A percentile compares a stretch with the other conserved stretches of the same genome.
Conservation (phyloP, 2,329 filamentous ascomycete species). For the Pseudogymnoascus sp. region DNA sequence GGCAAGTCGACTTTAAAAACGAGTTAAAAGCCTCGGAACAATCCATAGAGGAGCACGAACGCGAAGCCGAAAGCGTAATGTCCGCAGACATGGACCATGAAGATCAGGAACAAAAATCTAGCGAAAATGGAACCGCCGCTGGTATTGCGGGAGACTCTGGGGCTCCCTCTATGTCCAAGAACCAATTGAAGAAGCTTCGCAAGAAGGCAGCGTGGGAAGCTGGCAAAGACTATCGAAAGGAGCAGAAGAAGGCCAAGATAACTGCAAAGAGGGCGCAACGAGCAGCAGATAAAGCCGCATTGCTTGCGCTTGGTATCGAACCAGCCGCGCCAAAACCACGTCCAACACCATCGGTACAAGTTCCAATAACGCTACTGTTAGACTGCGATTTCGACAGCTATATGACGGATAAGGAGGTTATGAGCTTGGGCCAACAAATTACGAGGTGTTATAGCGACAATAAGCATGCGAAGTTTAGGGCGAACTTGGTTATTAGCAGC, state of each 20-base stretch:
- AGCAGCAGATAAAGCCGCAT: constrained; percentile 38
- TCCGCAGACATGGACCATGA: background rate
- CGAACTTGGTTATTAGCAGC: constrained; percentile 69
- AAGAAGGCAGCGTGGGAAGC: constrained; percentile 71
- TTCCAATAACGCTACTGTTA: constrained; percentile 74
- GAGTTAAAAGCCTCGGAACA: background rate
- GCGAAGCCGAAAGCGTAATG: background rate
- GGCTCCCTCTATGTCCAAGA: constrained; percentile 64
- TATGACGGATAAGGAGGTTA: constrained; percentile 80
- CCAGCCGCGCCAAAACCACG: constrained; percentile 22
- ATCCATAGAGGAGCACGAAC: background rate
- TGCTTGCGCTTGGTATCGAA: constrained; percentile 34
- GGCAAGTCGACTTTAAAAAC: background rate
- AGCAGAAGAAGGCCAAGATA: constrained; percentile 45
- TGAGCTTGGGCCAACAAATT: constrained; percentile 76
- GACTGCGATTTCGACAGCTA: constrained; percentile 89
- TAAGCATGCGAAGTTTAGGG: constrained; percentile 55
- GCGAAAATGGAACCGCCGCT: background rate
- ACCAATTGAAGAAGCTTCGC: constrained; percentile 71
- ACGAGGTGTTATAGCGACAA: constrained; percentile 89
- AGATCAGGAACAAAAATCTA: constrained; percentile 9
- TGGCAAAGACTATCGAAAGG: constrained; percentile 51
- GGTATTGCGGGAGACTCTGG: background rate
- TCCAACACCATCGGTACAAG: constrained; percentile 36
- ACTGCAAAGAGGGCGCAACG: constrained; percentile 43